These are phyloP conservation scores for Globisporangium paroecandrum DNA, from an alignment of 352 stramenopile genomes.

Conservation along the genomic window DNA sequence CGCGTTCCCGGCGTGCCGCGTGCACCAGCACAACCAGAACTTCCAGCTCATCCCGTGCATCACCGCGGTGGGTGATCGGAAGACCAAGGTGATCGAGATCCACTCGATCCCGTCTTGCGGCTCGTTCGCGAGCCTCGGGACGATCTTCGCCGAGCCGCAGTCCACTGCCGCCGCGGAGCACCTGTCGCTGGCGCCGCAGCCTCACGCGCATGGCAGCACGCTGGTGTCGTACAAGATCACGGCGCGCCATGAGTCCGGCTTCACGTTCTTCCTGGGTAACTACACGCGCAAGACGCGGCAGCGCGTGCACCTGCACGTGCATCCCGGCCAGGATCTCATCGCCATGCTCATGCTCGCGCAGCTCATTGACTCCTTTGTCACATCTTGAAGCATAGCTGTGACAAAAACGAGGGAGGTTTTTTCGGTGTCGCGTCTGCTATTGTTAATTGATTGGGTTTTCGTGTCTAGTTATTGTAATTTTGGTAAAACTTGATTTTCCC, in stretches of 20 bases:
- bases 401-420: not conserved
- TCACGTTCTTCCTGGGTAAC: slow-evolving; percentile 28
- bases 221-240: slow-evolving; percentile 22
- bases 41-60: slow-evolving; percentile 25
- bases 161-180: not conserved
- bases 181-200: not conserved
- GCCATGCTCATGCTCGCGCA: slow-evolving; percentile 26
- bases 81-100: slow-evolving; percentile 14
- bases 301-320: slow-evolving; percentile 18
- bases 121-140: slow-evolving; percentile 19
- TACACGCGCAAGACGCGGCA: slow-evolving; percentile 20
- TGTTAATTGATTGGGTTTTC: not conserved
- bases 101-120: slow-evolving; percentile 18
- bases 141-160: slow-evolving; percentile 16
- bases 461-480: not conserved
- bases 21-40: slow-evolving; percentile 23
- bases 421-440: not conserved
- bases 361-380: slow-evolving; percentile 20
- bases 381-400: slow-evolving; percentile 4
- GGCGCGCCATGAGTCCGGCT: slow-evolving; percentile 18
- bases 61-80: slow-evolving; percentile 15
- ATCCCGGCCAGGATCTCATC: slow-evolving; percentile 27
- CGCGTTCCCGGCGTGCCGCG: slow-evolving; percentile 24
- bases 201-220: not conserved
- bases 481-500: not conserved